Conservation (phyloP, 2,329 filamentous ascomycete genomes). For the Moelleriella libera region DNA sequence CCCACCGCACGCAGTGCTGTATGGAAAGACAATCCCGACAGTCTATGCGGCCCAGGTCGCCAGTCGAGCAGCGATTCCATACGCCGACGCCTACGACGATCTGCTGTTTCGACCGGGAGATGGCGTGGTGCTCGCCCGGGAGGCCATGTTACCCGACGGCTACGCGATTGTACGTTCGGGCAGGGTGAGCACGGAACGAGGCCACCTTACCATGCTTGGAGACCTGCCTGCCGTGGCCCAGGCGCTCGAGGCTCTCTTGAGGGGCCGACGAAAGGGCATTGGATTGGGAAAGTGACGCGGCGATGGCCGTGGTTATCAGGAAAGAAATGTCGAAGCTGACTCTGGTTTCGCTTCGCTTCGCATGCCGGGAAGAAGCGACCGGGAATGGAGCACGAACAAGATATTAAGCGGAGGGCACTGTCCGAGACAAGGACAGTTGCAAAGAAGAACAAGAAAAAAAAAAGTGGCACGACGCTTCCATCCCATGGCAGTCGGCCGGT, state of each 20-base stretch:
- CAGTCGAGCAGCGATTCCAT: constrained; percentile 58
- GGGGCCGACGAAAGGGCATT: constrained; percentile 57
- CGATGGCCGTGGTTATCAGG: background rate
- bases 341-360: too few relatives aligned
- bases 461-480: too few relatives aligned
- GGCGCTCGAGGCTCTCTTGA: constrained; percentile 54
- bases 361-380: too few relatives aligned
- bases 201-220: constrained; percentile 77
- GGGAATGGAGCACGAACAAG: too few relatives aligned
- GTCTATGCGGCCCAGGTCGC: constrained; percentile 69
- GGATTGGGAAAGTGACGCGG: constrained; percentile 36
- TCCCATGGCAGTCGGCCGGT: too few relatives aligned
- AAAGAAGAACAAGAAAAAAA: too few relatives aligned
- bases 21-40: constrained; percentile 76
- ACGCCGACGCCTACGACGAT: constrained; percentile 70
- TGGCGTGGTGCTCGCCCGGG: constrained; percentile 73
- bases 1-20: constrained; percentile 70
- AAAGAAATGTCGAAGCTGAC: too few relatives aligned
- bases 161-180: constrained; percentile 64
- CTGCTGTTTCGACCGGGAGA: constrained; percentile 78
- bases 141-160: constrained; percentile 72
- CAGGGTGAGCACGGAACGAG: constrained; percentile 64
- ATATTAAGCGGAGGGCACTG: too few relatives aligned
- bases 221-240: constrained; percentile 70
- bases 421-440: too few relatives aligned